phyloP scores from a whole-genome alignment of 2,329 filamentous ascomycete genomes.

The Sporothrix brasiliensis region DNA sequence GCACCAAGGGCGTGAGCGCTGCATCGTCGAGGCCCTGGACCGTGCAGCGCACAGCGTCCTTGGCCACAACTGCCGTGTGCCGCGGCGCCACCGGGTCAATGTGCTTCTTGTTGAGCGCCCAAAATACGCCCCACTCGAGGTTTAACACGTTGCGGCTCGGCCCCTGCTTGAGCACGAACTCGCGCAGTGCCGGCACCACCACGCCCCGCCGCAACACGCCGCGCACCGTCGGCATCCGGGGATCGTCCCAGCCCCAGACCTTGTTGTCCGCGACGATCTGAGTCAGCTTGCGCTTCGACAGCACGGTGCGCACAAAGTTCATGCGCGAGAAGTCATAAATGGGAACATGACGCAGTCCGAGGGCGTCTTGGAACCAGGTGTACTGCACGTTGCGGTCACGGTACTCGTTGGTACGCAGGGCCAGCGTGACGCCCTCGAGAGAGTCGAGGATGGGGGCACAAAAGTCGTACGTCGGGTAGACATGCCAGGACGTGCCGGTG shows the following conservation, averaged over 20 bases:
- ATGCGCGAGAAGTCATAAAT: neutral
- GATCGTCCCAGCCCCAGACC: conserved; percentile 2
- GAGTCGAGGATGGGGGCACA: neutral
- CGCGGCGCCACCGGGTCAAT: conserved; percentile 2
- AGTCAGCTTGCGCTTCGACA: neutral
- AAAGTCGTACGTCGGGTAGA: neutral
- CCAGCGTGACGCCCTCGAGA: neutral
- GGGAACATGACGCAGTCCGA: neutral
- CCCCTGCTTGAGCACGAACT: neutral
- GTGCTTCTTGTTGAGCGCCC: neutral
- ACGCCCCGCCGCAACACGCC: neutral
- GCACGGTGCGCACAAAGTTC: neutral
- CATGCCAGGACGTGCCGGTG: neutral
- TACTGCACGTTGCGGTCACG: neutral
- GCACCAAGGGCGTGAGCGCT: neutral
- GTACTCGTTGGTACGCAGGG: neutral
- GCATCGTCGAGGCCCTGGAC: neutral
- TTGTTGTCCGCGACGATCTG: neutral
- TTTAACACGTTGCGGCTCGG: neutral
- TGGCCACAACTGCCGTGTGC: neutral
- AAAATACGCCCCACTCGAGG: neutral
- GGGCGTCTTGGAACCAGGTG: neutral
- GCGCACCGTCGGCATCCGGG: neutral
- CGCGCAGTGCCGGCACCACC: neutral
- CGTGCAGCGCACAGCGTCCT: neutral